phyloP scores from a whole-genome alignment of 768 basidiomycete species.

The Rhizopogon vinicolor region DNA sequence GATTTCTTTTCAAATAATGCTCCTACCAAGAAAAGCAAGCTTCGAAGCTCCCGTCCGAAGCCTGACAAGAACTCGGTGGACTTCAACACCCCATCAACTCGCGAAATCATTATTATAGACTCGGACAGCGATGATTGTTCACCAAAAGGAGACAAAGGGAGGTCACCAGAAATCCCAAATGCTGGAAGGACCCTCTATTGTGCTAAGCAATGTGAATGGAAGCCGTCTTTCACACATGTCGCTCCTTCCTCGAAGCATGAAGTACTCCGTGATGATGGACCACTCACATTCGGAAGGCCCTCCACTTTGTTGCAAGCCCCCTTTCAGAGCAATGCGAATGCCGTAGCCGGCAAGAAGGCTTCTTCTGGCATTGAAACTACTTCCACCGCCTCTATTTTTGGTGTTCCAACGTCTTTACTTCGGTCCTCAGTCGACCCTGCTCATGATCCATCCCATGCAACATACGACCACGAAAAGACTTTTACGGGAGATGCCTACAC shows the following conservation, averaged over 20 bases:
- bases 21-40: constrained; percentile 16
- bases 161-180: not conserved
- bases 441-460: not conserved
- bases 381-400: constrained; percentile 11
- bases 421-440: not conserved
- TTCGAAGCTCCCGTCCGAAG: constrained; percentile 1
- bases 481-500: not conserved
- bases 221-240: not conserved
- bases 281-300: constrained; percentile 19
- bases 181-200: not conserved
- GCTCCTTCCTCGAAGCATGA: not conserved
- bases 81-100: constrained; percentile 2
- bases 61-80: constrained; percentile 3
- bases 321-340: not conserved
- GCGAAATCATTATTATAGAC: constrained; percentile 58
- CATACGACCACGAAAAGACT: no score
- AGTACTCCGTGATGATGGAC: not conserved
- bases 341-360: not conserved
- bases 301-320: constrained; percentile 18
- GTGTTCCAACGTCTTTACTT: constrained; percentile 13
- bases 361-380: not conserved
- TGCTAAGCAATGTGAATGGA: not conserved
- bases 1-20: constrained; percentile 38
- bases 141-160: not conserved
- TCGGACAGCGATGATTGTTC: constrained; percentile 47